Percentiles rank a stretch among this genome's conserved stretches.
Evolutionary conservation across 352 stramenopile species (phyloP).

Genomic region (Globisporangium barbulae): DNA sequence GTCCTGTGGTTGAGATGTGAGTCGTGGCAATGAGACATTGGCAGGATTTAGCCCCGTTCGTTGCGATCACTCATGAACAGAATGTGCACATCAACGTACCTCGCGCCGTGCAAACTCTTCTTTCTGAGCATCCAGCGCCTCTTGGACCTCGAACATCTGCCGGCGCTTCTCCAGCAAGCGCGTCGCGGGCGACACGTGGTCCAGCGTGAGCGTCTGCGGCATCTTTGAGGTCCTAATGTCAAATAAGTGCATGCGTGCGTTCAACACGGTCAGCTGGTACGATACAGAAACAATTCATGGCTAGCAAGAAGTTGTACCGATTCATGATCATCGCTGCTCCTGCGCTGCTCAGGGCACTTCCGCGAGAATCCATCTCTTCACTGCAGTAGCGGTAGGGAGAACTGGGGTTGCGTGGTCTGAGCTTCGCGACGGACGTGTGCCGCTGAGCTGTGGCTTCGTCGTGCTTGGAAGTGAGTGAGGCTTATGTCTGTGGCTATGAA

Average conservation of each 20-base stretch:
- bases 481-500: background rate
- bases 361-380: slow-evolving; percentile 41
- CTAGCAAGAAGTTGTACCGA: slow-evolving; percentile 21
- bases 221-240: slow-evolving; percentile 39
- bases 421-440: background rate
- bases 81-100: slow-evolving; percentile 9
- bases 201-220: slow-evolving; percentile 88
- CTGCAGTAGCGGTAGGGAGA: background rate
- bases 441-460: background rate
- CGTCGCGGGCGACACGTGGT: slow-evolving; percentile 92
- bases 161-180: slow-evolving; percentile 92
- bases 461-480: background rate
- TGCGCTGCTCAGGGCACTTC: slow-evolving; percentile 51
- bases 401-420: background rate
- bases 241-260: background rate
- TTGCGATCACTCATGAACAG: background rate
- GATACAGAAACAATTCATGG: background rate
- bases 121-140: slow-evolving; percentile 93
- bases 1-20: slow-evolving; percentile 42
- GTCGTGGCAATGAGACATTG: too few relatives aligned
- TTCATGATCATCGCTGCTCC: slow-evolving; percentile 73
- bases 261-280: background rate
- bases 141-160: slow-evolving; percentile 95
- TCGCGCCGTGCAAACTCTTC: slow-evolving; percentile 90
- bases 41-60: background rate